These are phyloP conservation scores for Gonapodya sp. DNA, from an alignment of 192 early-diverging fungal species.

Conservation along the genomic window DNA sequence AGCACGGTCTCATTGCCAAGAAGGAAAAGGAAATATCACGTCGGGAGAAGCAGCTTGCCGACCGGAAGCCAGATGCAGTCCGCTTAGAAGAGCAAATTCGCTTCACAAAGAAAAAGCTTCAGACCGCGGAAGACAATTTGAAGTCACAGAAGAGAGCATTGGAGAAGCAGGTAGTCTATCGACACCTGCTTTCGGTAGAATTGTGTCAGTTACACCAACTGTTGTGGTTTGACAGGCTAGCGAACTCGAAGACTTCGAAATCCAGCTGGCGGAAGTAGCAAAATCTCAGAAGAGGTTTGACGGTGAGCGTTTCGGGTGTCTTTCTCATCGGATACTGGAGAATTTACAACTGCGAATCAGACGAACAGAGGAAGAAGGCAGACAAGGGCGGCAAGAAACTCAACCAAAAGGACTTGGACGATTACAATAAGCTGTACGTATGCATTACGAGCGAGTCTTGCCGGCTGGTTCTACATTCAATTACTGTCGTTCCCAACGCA, in stretches of 20 bases:
- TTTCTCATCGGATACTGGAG: neutral
- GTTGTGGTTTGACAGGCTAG: neutral
- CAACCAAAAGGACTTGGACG: slow-evolving; percentile 29
- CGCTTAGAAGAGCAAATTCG: slow-evolving; percentile 63
- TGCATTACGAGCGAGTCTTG: neutral
- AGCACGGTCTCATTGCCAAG: slow-evolving; percentile 59
- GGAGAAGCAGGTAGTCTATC: slow-evolving; percentile 13
- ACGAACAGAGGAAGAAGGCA: slow-evolving; percentile 20
- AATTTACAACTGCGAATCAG: neutral
- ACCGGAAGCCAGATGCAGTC: slow-evolving; percentile 52
- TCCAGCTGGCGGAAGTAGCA: neutral
- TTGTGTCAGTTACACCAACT: neutral
- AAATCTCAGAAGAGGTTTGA: neutral
- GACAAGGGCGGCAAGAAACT: slow-evolving; percentile 21
- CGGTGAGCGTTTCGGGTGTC: neutral
- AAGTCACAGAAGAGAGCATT: slow-evolving; percentile 36
- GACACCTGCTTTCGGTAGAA: neutral
- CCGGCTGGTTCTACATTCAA: neutral
- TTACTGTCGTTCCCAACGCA: slow-evolving; percentile 13
- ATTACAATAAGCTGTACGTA: slow-evolving; percentile 40
- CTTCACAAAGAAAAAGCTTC: slow-evolving; percentile 59
- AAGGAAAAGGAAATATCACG: slow-evolving; percentile 66
- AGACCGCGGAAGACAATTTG: slow-evolving; percentile 48
- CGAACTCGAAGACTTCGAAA: neutral
- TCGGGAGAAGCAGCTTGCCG: slow-evolving; percentile 61